These are phyloP conservation scores for Nidularia pulvinata DNA, from an alignment of 768 basidiomycete genomes.

Conservation along the genomic window DNA sequence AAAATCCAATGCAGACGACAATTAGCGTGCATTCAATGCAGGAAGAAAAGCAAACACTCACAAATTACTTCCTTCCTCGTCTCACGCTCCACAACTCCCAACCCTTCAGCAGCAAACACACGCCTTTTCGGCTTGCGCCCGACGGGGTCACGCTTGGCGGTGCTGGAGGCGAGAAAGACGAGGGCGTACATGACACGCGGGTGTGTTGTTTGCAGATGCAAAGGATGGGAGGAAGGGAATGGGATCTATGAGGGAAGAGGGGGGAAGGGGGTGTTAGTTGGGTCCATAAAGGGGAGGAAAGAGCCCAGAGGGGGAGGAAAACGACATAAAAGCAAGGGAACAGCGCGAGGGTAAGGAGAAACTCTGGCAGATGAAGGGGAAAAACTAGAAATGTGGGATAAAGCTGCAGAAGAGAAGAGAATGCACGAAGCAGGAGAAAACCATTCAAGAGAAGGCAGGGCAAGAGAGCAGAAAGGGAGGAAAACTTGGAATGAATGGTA, in stretches of 20 bases:
- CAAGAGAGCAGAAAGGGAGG: too few relatives aligned
- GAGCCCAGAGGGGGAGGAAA: too few relatives aligned
- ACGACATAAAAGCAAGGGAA: too few relatives aligned
- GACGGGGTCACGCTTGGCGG: conserved; percentile 70
- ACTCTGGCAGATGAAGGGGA: too few relatives aligned
- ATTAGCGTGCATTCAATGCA: neutral
- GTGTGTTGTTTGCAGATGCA: conserved; percentile 63
- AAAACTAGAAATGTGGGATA: too few relatives aligned
- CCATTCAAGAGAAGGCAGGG: too few relatives aligned
- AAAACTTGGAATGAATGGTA: too few relatives aligned
- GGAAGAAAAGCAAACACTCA: conserved; percentile 18
- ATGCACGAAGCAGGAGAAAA: too few relatives aligned
- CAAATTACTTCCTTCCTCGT: conserved; percentile 33
- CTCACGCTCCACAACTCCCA: conserved; percentile 49
- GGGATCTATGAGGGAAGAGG: conserved; percentile 10
- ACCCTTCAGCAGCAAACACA: conserved; percentile 66
- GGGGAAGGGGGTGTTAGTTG: neutral
- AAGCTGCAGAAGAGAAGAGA: too few relatives aligned
- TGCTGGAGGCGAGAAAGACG: conserved; percentile 65
- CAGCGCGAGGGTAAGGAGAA: too few relatives aligned
- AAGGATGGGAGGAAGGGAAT: conserved; percentile 30
- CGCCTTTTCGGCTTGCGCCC: conserved; percentile 75
- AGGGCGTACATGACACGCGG: conserved; percentile 64
- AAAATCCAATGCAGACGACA: conserved; percentile 4
- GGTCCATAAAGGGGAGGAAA: too few relatives aligned